Evolutionary conservation across 2,329 filamentous ascomycete species (phyloP), one percentile per base, ranked within the genome.

Genomic region (Nemania serpens): DNA sequence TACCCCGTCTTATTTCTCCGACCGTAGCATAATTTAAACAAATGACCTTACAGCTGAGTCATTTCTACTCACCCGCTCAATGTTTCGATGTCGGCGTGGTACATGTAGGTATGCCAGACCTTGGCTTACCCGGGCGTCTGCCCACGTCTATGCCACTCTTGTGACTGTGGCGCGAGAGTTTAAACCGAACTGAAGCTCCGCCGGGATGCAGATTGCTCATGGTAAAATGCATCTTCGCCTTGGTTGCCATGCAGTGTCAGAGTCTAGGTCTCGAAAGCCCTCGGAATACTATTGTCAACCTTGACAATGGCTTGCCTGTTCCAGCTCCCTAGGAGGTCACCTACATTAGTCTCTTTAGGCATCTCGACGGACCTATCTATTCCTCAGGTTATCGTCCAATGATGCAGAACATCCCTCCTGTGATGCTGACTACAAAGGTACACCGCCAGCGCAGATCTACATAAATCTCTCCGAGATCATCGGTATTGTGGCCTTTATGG

Each of bases 241-340:
- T 62, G 59, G 43, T 59, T 62, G 51, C 59, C 59, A 55, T 62
- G 59, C 62, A 53, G 59, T 43, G 22, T 29, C 48, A 25, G 34
- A 62, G 52, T 62, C 62, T 62, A 62, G 62, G 39, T 48, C 59
- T 42, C 12, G 33, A 50, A n/a, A 43, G 37, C 45, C 46, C 5
- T 42, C 50, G 57, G 61, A 54, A 54, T 63, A 48, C 37, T 18
- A 39, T 41, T 34, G 36, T 50, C 49, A 55, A 57, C 50, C 49
- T 61, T 50, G 43, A n/a, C 37, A 51, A 49, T 49, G 58, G 59
- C 63, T 66, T 68, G 64, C 66, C 68, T 64, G 56, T 68, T 70
- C 63, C 62, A 66, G 66, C 49, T 25, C 2, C 22, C 15, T 46
- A 5, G 7, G 11, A 33, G 22, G 9, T 29, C 42, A 18, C 13